Evolutionary conservation across 2,329 filamentous ascomycete species (phyloP).

Genomic region (Emericellopsis cladophorae): DNA sequence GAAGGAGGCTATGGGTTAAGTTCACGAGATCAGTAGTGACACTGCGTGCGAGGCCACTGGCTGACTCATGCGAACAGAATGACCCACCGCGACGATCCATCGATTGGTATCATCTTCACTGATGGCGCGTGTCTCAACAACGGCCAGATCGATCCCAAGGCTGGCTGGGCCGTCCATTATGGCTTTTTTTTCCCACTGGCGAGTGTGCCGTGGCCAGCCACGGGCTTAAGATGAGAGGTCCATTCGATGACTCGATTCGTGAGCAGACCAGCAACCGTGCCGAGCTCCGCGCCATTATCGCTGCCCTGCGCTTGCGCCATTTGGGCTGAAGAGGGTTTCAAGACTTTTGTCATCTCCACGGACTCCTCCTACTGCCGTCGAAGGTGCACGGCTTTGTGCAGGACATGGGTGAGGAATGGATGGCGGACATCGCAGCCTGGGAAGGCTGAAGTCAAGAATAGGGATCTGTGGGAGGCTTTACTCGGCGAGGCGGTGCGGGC

Average conservation of each 20-base stretch:
- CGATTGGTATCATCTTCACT: constrained; percentile 25
- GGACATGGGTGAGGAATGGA: too few relatives aligned
- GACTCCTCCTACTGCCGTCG: too few relatives aligned
- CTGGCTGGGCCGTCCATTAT: constrained; percentile 24
- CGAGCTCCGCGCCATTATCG: too few relatives aligned
- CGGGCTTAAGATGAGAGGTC: constrained; percentile 29
- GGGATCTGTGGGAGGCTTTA: too few relatives aligned
- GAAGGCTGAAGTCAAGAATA: too few relatives aligned
- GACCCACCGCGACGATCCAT: constrained; percentile 15
- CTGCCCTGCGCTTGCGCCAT: too few relatives aligned
- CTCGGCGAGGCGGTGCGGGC: too few relatives aligned
- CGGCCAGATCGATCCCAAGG: constrained; percentile 20
- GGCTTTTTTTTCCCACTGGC: not conserved
- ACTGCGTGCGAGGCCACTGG: not conserved
- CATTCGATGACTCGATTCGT: constrained; percentile 15
- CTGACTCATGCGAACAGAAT: constrained; percentile 9
- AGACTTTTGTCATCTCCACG: too few relatives aligned
- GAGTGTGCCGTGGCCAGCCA: constrained; percentile 6
- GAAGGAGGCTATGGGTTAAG: not conserved
- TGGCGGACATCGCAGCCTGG: too few relatives aligned
- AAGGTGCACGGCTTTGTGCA: too few relatives aligned
- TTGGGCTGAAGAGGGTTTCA: too few relatives aligned
- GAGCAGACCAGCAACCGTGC: constrained; percentile 23
- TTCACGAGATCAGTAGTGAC: constrained; percentile 8
- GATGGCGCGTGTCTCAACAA: constrained; percentile 33